phyloP scores from a whole-genome alignment of 2,329 filamentous ascomycete genomes.

The Meredithiella fracta region DNA sequence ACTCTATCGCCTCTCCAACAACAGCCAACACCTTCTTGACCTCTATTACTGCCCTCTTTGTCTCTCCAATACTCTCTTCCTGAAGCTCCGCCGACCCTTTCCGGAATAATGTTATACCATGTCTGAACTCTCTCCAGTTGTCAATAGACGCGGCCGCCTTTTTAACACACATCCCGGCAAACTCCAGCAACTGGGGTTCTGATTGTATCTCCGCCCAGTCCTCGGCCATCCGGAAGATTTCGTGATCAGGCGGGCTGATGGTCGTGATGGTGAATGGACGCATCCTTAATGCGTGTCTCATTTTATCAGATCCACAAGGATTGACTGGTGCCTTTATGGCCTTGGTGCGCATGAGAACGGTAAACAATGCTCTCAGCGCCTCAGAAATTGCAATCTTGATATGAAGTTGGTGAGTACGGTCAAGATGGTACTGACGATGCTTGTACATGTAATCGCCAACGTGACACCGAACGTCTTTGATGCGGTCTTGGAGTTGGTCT shows the following conservation, averaged over 20 bases:
- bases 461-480: neutral
- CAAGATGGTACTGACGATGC: neutral
- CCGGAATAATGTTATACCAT: neutral
- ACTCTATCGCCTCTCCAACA: constrained; percentile 29
- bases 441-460: neutral
- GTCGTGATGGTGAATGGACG: constrained; percentile 46
- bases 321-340: constrained; percentile 35
- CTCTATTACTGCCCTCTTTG: neutral
- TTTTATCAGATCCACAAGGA: constrained; percentile 49
- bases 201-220: constrained; percentile 23
- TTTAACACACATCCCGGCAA: neutral
- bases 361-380: constrained; percentile 46
- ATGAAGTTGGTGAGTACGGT: neutral
- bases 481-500: neutral
- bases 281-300: constrained; percentile 75
- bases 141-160: neutral
- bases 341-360: constrained; percentile 41
- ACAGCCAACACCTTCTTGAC: constrained; percentile 20
- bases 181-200: constrained; percentile 16
- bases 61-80: neutral
- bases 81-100: constrained; percentile 7
- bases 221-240: constrained; percentile 37
- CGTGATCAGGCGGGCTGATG: constrained; percentile 25
- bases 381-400: constrained; percentile 30
- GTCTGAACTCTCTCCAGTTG: neutral